A percentile compares a stretch with the other conserved stretches of the same genome.
These are phyloP conservation scores for Colletotrichum musae DNA, from an alignment of 2,329 filamentous ascomycete genomes.

Conservation along the genomic window DNA sequence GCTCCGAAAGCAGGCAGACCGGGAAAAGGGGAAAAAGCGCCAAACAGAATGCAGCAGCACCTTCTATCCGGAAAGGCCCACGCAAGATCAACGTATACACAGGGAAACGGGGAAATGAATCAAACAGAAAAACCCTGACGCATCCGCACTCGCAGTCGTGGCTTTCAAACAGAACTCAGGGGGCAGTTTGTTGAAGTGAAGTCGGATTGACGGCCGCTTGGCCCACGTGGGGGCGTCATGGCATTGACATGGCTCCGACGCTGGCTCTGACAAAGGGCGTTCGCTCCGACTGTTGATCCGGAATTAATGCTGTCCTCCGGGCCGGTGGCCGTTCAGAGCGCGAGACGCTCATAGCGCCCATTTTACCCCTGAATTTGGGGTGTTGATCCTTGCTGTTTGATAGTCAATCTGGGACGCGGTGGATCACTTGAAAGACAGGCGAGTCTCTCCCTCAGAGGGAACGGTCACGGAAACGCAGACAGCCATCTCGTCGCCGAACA, in stretches of 20 bases:
- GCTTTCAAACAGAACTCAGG: slow-evolving; percentile 1
- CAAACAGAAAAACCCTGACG: neutral
- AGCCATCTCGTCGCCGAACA: no score
- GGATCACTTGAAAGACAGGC: neutral
- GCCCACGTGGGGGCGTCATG: slow-evolving; percentile 5
- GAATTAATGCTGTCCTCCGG: slow-evolving; percentile 1
- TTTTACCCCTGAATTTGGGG: slow-evolving; percentile 16
- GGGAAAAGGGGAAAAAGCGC: neutral
- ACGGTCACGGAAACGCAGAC: no score
- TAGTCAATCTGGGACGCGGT: neutral
- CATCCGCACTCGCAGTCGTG: slow-evolving; percentile 14
- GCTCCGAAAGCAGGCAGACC: neutral
- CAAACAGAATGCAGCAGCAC: neutral
- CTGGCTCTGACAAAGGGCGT: neutral
- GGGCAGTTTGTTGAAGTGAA: neutral
- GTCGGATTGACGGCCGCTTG: neutral
- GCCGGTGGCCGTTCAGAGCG: slow-evolving; percentile 17
- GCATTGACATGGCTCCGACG: slow-evolving; percentile 9
- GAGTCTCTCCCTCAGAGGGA: no score
- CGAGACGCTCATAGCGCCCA: slow-evolving; percentile 29
- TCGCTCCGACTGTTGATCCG: slow-evolving; percentile 39
- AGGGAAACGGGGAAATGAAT: neutral
- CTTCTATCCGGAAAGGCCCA: neutral
- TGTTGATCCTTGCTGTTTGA: slow-evolving; percentile 6
- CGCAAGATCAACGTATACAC: neutral